phyloP scores from a whole-genome alignment of 2,329 filamentous ascomycete species.

The Exophiala lecanii-corni region DNA sequence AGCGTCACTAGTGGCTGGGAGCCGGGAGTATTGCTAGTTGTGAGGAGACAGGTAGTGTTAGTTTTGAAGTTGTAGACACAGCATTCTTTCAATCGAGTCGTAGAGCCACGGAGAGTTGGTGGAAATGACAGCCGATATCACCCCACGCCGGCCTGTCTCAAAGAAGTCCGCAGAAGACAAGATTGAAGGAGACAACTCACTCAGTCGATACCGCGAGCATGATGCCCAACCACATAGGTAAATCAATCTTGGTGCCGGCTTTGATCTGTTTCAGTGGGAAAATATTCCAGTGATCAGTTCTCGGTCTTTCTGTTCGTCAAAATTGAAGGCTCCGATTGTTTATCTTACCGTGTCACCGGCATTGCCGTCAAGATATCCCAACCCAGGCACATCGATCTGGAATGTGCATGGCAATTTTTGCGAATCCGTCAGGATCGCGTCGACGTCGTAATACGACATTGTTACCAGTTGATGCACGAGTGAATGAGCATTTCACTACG shows the following conservation, averaged over 20 bases:
- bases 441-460: conserved; percentile 42
- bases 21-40: conserved; percentile 16
- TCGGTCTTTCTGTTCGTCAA: too few relatives aligned
- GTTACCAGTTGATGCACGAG: too few relatives aligned
- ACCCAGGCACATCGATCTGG: conserved; percentile 77
- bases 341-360: conserved; percentile 53
- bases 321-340: too few relatives aligned
- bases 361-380: conserved; percentile 87
- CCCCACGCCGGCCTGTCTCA: too few relatives aligned
- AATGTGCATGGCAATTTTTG: conserved; percentile 98
- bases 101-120: conserved; percentile 1
- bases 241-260: conserved; percentile 69
- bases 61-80: too few relatives aligned
- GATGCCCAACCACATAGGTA: conserved; percentile 91
- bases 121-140: too few relatives aligned
- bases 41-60: neutral
- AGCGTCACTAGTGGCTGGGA: conserved; percentile 64
- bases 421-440: conserved; percentile 44
- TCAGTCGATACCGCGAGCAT: conserved; percentile 69
- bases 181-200: conserved; percentile 30
- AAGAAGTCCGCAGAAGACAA: neutral
- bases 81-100: neutral
- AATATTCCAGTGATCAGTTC: too few relatives aligned
- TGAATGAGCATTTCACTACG: too few relatives aligned
- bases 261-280: conserved; percentile 65